Evolutionary conservation across 495 filamentous ascomycete genomes (phyloP).

Genomic region (Aspergillus wentii): DNA sequence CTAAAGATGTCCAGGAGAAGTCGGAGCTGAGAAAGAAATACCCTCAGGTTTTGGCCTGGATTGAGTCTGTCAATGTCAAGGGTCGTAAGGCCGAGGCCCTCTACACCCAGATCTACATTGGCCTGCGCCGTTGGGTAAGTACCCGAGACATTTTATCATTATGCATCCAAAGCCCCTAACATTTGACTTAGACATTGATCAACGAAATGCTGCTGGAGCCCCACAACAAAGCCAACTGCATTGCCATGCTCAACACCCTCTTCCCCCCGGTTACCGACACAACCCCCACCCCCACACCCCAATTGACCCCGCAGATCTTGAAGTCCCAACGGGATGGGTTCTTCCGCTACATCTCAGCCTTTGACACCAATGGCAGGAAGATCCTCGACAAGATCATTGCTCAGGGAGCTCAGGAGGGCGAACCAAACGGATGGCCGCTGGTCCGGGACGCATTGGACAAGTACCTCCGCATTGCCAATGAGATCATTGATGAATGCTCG

Average conservation of each 20-base stretch:
- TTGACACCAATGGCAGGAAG: constrained; percentile 52
- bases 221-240: constrained; percentile 64
- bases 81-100: constrained; percentile 53
- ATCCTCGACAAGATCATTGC: constrained; percentile 52
- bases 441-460: constrained; percentile 52
- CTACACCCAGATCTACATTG: constrained; percentile 64
- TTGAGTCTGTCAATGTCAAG: constrained; percentile 47
- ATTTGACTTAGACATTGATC: constrained; percentile 52
- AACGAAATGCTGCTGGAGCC: constrained; percentile 64
- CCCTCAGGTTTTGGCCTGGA: constrained; percentile 52
- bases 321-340: constrained; percentile 58
- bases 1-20: constrained; percentile 30
- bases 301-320: constrained; percentile 50
- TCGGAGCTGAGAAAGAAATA: constrained; percentile 40
- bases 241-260: constrained; percentile 75
- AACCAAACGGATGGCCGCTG: constrained; percentile 52
- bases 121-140: constrained; percentile 66
- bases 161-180: constrained; percentile 9
- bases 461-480: constrained; percentile 56
- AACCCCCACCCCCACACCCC: constrained; percentile 45
- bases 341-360: constrained; percentile 59
- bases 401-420: constrained; percentile 45
- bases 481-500: constrained; percentile 56
- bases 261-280: constrained; percentile 53
- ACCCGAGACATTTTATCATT: not conserved